A percentile compares a stretch with the other conserved stretches of the same genome.
These are phyloP conservation scores for Biscutella laevigata DNA, from an alignment of 441 rosid species.

Conservation along the genomic window DNA sequence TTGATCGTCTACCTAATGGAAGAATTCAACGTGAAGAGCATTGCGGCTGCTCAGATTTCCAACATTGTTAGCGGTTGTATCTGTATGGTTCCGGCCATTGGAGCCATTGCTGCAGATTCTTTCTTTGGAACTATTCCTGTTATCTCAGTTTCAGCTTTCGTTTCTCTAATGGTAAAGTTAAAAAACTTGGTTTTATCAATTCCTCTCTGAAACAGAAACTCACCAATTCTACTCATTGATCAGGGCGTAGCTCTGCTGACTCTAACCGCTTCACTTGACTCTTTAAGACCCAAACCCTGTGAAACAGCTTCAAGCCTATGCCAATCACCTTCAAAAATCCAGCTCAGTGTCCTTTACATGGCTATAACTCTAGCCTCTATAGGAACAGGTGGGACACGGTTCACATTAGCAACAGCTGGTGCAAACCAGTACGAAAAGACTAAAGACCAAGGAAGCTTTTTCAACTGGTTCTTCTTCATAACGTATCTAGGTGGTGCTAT, in stretches of 20 bases:
- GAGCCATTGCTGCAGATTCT: conserved; percentile 37
- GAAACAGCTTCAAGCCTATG: conserved; percentile 26
- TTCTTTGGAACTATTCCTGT: conserved; percentile 39
- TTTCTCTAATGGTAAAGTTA: conserved; percentile 29
- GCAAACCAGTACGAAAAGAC: conserved; percentile 38
- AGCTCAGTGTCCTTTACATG: conserved; percentile 30
- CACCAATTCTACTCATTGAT: conserved; percentile 18
- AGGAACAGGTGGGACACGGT: conserved; percentile 34
- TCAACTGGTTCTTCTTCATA: conserved; percentile 44
- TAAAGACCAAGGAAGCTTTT: conserved; percentile 31
- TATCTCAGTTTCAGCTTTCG: conserved; percentile 33
- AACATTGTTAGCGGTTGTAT: conserved; percentile 37
- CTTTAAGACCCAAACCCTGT: conserved; percentile 30
- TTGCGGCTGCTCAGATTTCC: conserved; percentile 38
- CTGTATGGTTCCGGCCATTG: conserved; percentile 35
- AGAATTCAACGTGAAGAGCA: conserved; percentile 36
- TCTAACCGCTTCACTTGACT: conserved; percentile 32
- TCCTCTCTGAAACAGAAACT: conserved; percentile 11
- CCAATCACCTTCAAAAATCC: conserved; percentile 28
- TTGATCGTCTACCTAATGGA: conserved; percentile 41
- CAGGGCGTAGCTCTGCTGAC: conserved; percentile 33
- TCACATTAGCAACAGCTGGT: conserved; percentile 35
- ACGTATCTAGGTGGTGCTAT: conserved; percentile 20
- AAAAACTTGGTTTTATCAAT: background rate
- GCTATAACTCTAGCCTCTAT: conserved; percentile 29